Base-by-base conservation (phyloP, 768 basidiomycete species). In the Trametes maxima region DNA sequence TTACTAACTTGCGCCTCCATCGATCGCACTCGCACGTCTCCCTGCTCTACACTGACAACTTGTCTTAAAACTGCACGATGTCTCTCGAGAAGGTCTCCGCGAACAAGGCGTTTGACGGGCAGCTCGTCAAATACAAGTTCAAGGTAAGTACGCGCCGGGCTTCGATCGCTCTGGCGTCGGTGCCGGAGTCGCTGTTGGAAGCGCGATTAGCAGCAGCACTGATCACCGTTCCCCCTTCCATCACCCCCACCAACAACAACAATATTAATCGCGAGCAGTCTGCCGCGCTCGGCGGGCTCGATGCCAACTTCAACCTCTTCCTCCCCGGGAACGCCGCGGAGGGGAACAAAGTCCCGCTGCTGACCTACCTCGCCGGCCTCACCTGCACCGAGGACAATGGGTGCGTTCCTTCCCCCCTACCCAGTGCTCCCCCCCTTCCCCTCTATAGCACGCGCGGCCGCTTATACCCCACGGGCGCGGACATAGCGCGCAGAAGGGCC, bases 301-400 rank as follows among this genome's bases (percentile, higher is more conserved):
- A 81, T 59, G 82, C 95, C 6, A 79, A 85, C 47, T 93, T 98
- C 81, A 98, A 98, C 74, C 75, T 98, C 65, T 99, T 92, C 76
- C 69, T 98, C 6, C 96, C 97, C 2, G 77, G 78, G 12, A 81
- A 83, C 51, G 82, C 86, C 0, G 64, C 73, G 24, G 73, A 73
- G 10, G 70, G 73, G 42, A 64, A 40, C 53, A 83, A 87, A 68
- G 80, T 84, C 2, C 86, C 86, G 0, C 77, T 98, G 2, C 77
- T 99, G 8, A 81, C 91, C 62, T 99, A 95, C 75, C 87, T 98
- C 50, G 87, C 95, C 12, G 96, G 95, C 1, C 74, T 96, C 56
- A 89, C 88, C 4, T 96, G 94, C 75, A 95, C 85, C 10, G 95
- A 97, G 73, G 95, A 99, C 71, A 98, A 91, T 54, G 96, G 90